Base-by-base conservation (phyloP, 371 early-diverging fungal genomes). In the Coemansia sp. region DNA sequence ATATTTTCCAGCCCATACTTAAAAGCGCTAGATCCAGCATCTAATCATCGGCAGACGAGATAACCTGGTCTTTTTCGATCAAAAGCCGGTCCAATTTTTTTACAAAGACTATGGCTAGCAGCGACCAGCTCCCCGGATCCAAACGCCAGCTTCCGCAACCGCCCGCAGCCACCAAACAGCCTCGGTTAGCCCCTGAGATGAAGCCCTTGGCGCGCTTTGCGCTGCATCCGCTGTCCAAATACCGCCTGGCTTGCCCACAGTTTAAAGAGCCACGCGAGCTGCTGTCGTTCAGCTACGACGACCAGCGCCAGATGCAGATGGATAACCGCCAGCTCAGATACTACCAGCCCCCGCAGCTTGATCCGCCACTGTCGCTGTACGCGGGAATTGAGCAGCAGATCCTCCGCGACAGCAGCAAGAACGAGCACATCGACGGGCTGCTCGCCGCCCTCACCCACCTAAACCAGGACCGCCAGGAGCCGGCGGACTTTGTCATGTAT, bases 371-470 rank as follows among this genome's bases (percentile, higher is more conserved):
- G 66, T 75, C 84, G 64, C 70, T 88, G 35, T 80, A 88, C 7
- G 82, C 55, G 14, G 70, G 77, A 1, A 50, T 61, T 31, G 78
- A 81, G 33, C 49, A 79, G 12, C 90, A 85, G 69, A 81, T 91
- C 9, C 63, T 81, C 60, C 84, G 94, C 16, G 88, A 88, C 55
- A 65, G 61, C 10, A 61, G 76, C 10, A 71, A 81, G 5, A 78
- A 84, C 33, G 97, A 94, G 59, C 90, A 90, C 63, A 80, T 96
- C 39, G 92, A 96, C 70, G 87, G 91, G 0, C 65, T 96, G 41
- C 76, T 94, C 36, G 83, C 85, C 47, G 84, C 87, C 0, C 65
- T 94, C 39, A 63, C 69, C n/a, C 45, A 80, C 36, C 11, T 40
- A 12, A 33, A 12, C 35, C 33, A 26, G 33, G 36, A 33, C 43